phyloP scores from a whole-genome alignment of 352 stramenopile genomes.

The Thalassiosira hispida region DNA sequence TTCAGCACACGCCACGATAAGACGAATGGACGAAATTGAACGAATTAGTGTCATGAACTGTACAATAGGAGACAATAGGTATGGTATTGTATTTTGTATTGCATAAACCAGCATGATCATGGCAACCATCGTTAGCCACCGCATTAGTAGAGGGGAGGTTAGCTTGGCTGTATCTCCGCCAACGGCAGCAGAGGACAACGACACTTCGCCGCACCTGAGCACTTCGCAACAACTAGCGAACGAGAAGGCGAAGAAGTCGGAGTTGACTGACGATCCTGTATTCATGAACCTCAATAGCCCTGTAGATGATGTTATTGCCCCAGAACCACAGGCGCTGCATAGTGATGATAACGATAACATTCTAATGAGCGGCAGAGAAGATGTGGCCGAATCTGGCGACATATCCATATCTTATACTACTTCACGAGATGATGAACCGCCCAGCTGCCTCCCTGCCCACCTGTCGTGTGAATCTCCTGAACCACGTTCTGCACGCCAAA shows the following conservation, averaged over 20 bases:
- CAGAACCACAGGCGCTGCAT: neutral
- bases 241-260: conserved; percentile 2
- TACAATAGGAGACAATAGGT: too few species aligned
- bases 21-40: too few species aligned
- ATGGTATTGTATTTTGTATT: too few species aligned
- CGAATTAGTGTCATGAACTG: too few species aligned
- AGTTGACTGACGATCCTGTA: neutral
- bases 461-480: neutral
- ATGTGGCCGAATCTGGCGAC: conserved; percentile 7
- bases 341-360: neutral
- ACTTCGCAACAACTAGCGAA: conserved; percentile 24
- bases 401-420: neutral
- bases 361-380: neutral
- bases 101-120: conserved; percentile 7
- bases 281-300: conserved; percentile 4
- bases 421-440: conserved; percentile 14
- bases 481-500: neutral
- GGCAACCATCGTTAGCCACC: conserved; percentile 16
- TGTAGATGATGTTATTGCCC: neutral
- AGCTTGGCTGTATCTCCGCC: conserved; percentile 9
- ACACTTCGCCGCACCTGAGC: conserved; percentile 33
- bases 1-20: too few species aligned
- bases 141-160: conserved; percentile 14
- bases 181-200: neutral
- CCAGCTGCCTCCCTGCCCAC: conserved; percentile 13